Evolutionary conservation across 495 filamentous ascomycete genomes (phyloP).

Genomic region (Staphylotrichum longicolle): DNA sequence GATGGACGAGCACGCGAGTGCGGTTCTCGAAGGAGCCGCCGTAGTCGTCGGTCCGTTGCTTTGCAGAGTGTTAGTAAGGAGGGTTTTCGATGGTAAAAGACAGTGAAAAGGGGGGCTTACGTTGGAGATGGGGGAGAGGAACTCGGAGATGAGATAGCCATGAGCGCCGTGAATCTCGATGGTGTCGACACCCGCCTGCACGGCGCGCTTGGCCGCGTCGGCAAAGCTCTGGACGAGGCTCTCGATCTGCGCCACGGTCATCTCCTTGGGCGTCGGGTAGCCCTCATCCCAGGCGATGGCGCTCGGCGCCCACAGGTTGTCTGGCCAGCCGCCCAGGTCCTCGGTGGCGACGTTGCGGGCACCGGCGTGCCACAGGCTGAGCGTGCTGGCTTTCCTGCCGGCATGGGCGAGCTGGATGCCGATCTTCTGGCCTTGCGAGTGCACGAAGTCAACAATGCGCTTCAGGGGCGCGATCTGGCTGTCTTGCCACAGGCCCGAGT

Average conservation of each 20-base stretch:
- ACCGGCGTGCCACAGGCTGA: slow-evolving; percentile 55
- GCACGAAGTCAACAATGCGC: slow-evolving; percentile 58
- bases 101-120: slow-evolving; percentile 20
- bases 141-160: slow-evolving; percentile 64
- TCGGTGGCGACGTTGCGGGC: slow-evolving; percentile 43
- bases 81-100: background rate
- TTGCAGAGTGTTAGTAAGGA: background rate
- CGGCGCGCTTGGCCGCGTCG: slow-evolving; percentile 56
- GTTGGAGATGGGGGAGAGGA: slow-evolving; percentile 63
- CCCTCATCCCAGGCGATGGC: slow-evolving; percentile 46
- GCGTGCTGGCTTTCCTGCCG: slow-evolving; percentile 66
- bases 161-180: slow-evolving; percentile 64
- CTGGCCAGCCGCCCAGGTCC: slow-evolving; percentile 63
- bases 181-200: slow-evolving; percentile 66
- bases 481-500: slow-evolving; percentile 68
- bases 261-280: slow-evolving; percentile 52
- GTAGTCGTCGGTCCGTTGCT: slow-evolving; percentile 53
- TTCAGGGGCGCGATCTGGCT: slow-evolving; percentile 63
- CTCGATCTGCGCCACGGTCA: slow-evolving; percentile 62
- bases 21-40: slow-evolving; percentile 60
- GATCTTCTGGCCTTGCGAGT: slow-evolving; percentile 63
- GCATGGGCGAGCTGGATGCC: slow-evolving; percentile 74
- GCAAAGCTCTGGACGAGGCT: slow-evolving; percentile 60
- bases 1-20: slow-evolving; percentile 47
- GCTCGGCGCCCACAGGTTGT: slow-evolving; percentile 55